Percentiles rank a stretch among this genome's conserved stretches.
Conservation (phyloP, 163 green algal species). For the Scenedesmus sp. region DNA sequence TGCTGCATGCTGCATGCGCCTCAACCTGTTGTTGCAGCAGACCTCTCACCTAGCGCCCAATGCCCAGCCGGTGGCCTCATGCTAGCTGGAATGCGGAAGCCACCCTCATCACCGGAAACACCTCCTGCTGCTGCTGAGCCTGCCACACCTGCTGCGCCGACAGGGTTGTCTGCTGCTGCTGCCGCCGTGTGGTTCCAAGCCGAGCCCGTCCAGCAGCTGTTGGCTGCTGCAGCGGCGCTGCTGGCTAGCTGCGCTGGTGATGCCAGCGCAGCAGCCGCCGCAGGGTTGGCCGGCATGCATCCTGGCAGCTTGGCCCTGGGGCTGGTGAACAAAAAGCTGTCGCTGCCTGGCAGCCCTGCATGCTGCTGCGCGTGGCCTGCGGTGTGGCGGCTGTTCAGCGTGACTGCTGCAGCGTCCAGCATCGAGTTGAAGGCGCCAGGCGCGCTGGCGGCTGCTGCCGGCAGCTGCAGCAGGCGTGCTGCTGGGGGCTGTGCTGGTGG, state of each 20-base stretch:
- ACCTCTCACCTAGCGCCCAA: not conserved
- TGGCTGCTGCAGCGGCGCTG: not conserved
- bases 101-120: not conserved
- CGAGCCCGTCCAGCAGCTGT: not conserved
- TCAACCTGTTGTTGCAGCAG: not conserved
- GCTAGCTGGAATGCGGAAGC: not conserved
- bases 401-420: not conserved
- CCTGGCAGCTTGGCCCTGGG: not conserved
- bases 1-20: no score
- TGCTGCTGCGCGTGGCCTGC: not conserved
- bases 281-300: not conserved
- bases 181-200: not conserved
- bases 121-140: not conserved
- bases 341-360: not conserved
- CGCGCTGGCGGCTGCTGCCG: not conserved
- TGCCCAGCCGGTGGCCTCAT: not conserved
- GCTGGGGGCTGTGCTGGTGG: not conserved
- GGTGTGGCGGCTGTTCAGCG: not conserved
- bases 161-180: not conserved
- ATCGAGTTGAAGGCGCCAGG: not conserved
- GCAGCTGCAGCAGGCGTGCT: not conserved
- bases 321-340: not conserved
- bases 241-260: not conserved
- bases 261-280: not conserved
- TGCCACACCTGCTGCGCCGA: not conserved